Evolutionary conservation across 163 green algal genomes (phyloP), one percentile per base, ranked within the genome.

Genomic region (Volvox carteri): DNA sequence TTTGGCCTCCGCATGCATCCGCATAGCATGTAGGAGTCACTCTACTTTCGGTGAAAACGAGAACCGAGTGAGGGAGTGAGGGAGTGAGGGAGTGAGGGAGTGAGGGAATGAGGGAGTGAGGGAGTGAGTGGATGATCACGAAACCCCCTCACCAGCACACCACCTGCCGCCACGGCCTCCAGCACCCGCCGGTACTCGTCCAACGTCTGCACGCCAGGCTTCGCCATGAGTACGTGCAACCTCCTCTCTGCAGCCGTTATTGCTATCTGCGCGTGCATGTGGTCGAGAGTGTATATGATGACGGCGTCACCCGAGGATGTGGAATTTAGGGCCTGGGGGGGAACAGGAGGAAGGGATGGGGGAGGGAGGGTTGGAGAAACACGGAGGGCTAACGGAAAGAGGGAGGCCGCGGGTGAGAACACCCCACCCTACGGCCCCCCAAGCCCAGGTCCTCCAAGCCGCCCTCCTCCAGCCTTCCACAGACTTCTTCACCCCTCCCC

Each of bases 271-370:
- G 92, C 94, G 91, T 97, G 94, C 16, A 93, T 95, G 90, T 97
- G 86, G 81, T 97, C 94, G 0, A 94, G 94, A 30, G 93, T 95
- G 89, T 96, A 97, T 68, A 97, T 94, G 56, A 93, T 96, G 48
- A 88, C 93, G 8, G 91, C 90, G 84, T 95, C 93, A 19, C 93
- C 93, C 0, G 76, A 89, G 44, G 81, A 48, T 90, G 92, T 94
- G 50, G 44, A 58, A 30, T 48, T 60, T 0, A 94, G 90, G 21
- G 89, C 90, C 89, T 94, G 75, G 19, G n/a, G 0, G 42, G 11
- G 62, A 0, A 28, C 2, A 42, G 5, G 44, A 6, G 44, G 44
- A 11, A n/a, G 73, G 44, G 73, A 44, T 65, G 44, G 44, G 44
- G 44, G 3, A 30, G 19, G 30, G 67, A n/a, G n/a, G n/a, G n/a